Evolutionary conservation across 192 early-diverging fungal genomes (phyloP).

Genomic region (Backusella circina): DNA sequence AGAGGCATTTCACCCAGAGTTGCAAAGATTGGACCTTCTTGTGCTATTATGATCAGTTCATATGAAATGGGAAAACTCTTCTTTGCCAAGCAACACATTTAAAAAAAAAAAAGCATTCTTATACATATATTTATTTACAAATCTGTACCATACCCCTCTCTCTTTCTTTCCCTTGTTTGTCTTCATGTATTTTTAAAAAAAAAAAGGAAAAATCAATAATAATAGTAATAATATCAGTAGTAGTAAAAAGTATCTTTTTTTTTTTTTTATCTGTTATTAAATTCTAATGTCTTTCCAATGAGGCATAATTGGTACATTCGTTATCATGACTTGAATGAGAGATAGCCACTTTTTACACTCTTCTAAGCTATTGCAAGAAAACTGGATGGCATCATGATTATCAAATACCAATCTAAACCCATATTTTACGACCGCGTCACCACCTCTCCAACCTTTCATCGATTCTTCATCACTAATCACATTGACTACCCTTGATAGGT

Average conservation of each 20-base stretch:
- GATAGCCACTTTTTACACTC: not conserved
- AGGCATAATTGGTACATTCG: not conserved
- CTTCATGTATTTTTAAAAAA: not conserved
- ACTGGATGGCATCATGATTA: not conserved
- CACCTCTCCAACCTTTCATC: not conserved
- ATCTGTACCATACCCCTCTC: not conserved
- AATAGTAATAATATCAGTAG: not conserved
- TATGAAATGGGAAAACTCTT: conserved; percentile 71
- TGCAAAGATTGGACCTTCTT: conserved; percentile 87
- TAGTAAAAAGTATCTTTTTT: not conserved
- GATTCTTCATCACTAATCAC: not conserved
- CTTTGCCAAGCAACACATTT: conserved; percentile 24
- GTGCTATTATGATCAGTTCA: conserved; percentile 93
- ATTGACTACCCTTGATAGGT: not conserved
- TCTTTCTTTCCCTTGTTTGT: not conserved
- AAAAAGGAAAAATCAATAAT: not conserved
- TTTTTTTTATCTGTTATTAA: not conserved
- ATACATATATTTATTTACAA: not conserved
- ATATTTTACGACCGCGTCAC: not conserved
- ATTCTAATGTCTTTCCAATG: not conserved
- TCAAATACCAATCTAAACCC: not conserved
- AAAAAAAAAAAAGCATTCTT: not conserved
- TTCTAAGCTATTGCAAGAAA: not conserved
- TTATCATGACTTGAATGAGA: not conserved
- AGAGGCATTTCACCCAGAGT: conserved; percentile 69